Conservation (phyloP, 192 early-diverging fungal species). For the Lobulomyces angularis region DNA sequence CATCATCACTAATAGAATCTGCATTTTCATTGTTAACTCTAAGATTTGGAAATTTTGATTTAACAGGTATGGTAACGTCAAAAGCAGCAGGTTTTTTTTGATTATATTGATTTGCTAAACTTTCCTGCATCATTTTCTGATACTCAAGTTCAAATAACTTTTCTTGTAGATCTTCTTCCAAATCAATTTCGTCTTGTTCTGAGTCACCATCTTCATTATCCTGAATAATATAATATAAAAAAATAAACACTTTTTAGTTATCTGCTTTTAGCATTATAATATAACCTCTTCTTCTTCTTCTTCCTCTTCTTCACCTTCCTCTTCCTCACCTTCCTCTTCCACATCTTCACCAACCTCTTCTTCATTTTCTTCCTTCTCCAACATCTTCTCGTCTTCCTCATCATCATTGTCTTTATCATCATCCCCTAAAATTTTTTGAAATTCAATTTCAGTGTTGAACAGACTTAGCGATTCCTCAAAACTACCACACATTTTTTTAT, state of each 20-base stretch:
- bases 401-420: slow-evolving; percentile 17
- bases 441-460: background rate
- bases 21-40: background rate
- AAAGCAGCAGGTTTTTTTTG: slow-evolving; percentile 65
- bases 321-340: slow-evolving; percentile 21
- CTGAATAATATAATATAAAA: slow-evolving; percentile 6
- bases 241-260: too few species aligned
- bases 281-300: slow-evolving; percentile 7
- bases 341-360: slow-evolving; percentile 26
- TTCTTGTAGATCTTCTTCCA: slow-evolving; percentile 61
- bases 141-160: slow-evolving; percentile 85
- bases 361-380: slow-evolving; percentile 11
- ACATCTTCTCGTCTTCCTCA: slow-evolving; percentile 20
- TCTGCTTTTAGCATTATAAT: slow-evolving; percentile 1
- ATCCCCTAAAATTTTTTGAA: slow-evolving; percentile 18
- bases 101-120: slow-evolving; percentile 66
- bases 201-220: slow-evolving; percentile 17
- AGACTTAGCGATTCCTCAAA: too few species aligned
- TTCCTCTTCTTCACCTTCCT: slow-evolving; percentile 24
- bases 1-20: slow-evolving; percentile 13
- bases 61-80: slow-evolving; percentile 80
- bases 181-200: slow-evolving; percentile 61
- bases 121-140: slow-evolving; percentile 82
- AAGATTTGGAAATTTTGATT: slow-evolving; percentile 1
- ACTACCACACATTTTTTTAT: background rate